These are phyloP conservation scores for Triglochin maritima DNA, from an alignment of 106 monocot genomes.

Conservation along the genomic window DNA sequence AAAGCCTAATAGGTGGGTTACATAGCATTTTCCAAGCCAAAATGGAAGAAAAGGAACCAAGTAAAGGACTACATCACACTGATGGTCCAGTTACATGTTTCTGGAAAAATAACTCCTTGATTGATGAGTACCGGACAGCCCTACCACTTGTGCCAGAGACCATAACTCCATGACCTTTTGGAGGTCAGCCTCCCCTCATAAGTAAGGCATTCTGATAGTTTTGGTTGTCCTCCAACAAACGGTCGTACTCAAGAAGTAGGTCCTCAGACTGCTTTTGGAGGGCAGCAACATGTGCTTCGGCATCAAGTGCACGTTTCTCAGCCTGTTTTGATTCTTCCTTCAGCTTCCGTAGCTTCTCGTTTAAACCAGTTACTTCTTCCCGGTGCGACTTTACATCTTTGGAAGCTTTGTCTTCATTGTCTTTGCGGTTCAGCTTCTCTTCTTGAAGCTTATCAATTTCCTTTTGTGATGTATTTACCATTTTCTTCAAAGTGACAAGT, in stretches of 20 bases:
- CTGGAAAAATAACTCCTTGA: too few relatives aligned
- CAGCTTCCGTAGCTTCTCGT: slow-evolving; percentile 35
- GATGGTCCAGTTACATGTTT: too few relatives aligned
- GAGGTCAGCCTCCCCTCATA: slow-evolving; percentile 29
- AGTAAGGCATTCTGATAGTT: slow-evolving; percentile 61
- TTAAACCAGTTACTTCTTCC: slow-evolving; percentile 32
- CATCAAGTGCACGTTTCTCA: slow-evolving; percentile 35
- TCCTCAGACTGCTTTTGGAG: slow-evolving; percentile 81
- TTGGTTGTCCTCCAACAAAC: slow-evolving; percentile 83
- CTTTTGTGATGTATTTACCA: slow-evolving; percentile 26
- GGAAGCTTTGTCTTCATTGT: slow-evolving; percentile 33
- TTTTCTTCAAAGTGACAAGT: slow-evolving; percentile 38
- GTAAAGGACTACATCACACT: too few relatives aligned
- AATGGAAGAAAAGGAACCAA: too few relatives aligned
- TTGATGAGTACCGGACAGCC: too few relatives aligned
- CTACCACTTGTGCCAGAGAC: too few relatives aligned
- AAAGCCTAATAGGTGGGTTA: too few relatives aligned
- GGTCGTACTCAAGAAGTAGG: slow-evolving; percentile 78
- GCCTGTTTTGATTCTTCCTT: slow-evolving; percentile 30
- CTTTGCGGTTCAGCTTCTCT: slow-evolving; percentile 32
- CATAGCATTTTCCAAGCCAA: too few relatives aligned
- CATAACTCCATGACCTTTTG: too few relatives aligned
- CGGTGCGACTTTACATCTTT: slow-evolving; percentile 38
- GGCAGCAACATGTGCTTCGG: slow-evolving; percentile 63
- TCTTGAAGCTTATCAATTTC: slow-evolving; percentile 56